Percentiles rank a stretch among this genome's conserved stretches.
Evolutionary conservation across 805 yeast species (phyloP).

Genomic region (Kazachstania bromeliacearum): DNA sequence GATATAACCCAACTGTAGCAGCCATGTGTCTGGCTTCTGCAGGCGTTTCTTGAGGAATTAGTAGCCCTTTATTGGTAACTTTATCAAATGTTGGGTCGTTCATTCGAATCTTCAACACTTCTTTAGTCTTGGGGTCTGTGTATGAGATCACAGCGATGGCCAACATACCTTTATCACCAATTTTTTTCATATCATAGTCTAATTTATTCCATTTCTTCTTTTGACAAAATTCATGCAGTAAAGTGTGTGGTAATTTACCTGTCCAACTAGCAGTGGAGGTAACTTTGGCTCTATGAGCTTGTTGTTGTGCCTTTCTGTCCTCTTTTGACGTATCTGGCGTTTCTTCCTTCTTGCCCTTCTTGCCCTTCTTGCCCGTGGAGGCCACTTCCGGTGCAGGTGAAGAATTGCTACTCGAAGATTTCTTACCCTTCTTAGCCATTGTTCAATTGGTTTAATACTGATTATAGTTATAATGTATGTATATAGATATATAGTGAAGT

Average conservation of each 20-base stretch:
- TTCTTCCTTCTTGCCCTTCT: constrained; percentile 14
- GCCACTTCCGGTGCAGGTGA: constrained; percentile 1
- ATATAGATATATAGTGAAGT: too few species aligned
- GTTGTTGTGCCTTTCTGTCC: constrained; percentile 21
- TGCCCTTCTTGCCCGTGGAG: constrained; percentile 9
- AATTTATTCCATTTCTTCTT: constrained; percentile 85
- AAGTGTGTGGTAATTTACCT: constrained; percentile 82
- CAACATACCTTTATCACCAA: constrained; percentile 45
- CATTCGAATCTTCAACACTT: constrained; percentile 47
- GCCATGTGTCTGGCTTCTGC: constrained; percentile 84
- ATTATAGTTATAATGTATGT: too few species aligned
- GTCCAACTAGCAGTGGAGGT: constrained; percentile 80
- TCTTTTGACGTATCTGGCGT: constrained; percentile 10
- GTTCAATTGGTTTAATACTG: too few species aligned
- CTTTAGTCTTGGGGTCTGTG: constrained; percentile 76
- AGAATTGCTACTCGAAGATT: constrained; percentile 1
- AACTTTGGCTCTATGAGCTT: constrained; percentile 38
- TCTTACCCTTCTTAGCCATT: constrained; percentile 11
- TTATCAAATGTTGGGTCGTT: constrained; percentile 35
- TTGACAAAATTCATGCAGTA: constrained; percentile 81
- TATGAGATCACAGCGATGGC: constrained; percentile 59
- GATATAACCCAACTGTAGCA: constrained; percentile 78
- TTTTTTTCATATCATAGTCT: constrained; percentile 57
- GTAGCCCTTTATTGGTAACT: constrained; percentile 38
- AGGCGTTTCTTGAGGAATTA: constrained; percentile 66